phyloP scores from a whole-genome alignment of 352 stramenopile species.

The Phytophthora tentaculata region DNA sequence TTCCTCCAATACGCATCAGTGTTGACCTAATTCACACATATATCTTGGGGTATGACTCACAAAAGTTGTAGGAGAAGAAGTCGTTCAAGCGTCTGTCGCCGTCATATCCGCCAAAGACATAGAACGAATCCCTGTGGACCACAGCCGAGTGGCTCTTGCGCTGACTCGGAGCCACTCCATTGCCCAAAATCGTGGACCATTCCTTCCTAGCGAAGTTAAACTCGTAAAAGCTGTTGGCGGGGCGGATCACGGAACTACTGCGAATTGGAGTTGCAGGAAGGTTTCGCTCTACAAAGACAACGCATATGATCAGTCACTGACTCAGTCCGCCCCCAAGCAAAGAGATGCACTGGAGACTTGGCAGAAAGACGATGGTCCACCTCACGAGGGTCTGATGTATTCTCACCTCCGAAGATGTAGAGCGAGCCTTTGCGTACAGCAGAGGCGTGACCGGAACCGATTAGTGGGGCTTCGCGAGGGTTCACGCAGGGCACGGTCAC shows the following conservation, averaged over 20 bases:
- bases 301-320: not conserved
- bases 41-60: too few relatives aligned
- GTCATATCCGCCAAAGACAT: constrained; percentile 95
- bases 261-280: constrained; percentile 23
- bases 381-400: not conserved
- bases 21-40: constrained; percentile 4
- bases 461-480: constrained; percentile 76
- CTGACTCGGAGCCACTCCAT: constrained; percentile 77
- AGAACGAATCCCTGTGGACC: constrained; percentile 93
- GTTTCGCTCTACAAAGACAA: constrained; percentile 24
- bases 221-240: constrained; percentile 93
- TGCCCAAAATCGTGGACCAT: constrained; percentile 68
- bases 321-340: constrained; percentile 2
- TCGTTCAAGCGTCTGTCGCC: constrained; percentile 93
- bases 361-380: constrained; percentile 24
- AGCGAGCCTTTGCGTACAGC: constrained; percentile 91
- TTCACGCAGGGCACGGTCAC: constrained; percentile 79
- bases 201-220: constrained; percentile 89
- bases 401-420: constrained; percentile 91
- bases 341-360: constrained; percentile 10
- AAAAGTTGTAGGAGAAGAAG: constrained; percentile 95
- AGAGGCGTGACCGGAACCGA: constrained; percentile 92
- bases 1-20: constrained; percentile 1
- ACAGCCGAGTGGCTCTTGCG: constrained; percentile 94
- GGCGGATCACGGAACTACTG: constrained; percentile 32